These are phyloP conservation scores for Coemansia sp. DNA, from an alignment of 192 early-diverging fungal species.

Conservation along the genomic window DNA sequence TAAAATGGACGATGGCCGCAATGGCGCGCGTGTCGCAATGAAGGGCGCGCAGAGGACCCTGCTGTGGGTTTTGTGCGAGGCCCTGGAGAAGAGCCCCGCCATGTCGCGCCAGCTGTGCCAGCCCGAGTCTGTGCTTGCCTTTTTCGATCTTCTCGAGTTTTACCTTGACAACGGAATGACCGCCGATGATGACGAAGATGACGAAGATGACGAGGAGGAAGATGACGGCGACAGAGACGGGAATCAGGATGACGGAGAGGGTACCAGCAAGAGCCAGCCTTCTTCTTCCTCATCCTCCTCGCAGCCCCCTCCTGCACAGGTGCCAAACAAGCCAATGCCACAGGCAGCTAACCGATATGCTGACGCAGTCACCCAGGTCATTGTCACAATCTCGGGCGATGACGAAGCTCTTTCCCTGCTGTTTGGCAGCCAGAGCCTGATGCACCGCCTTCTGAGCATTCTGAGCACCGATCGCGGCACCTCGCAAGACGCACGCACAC, in stretches of 20 bases:
- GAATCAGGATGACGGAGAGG: not conserved
- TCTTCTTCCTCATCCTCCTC: not conserved
- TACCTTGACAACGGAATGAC: not conserved
- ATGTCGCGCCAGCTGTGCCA: constrained; percentile 31
- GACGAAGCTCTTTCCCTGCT: constrained; percentile 28
- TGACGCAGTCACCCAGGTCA: constrained; percentile 36
- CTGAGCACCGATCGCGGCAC: constrained; percentile 9
- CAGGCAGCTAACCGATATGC: constrained; percentile 17
- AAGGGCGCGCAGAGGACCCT: constrained; percentile 29
- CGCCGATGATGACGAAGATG: not conserved
- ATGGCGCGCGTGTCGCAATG: constrained; percentile 2
- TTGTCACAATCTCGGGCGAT: constrained; percentile 40
- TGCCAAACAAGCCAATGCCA: constrained; percentile 25
- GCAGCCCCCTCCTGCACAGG: constrained; percentile 1
- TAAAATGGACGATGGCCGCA: not conserved
- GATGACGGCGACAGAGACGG: no score
- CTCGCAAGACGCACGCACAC: not conserved
- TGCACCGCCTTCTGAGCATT: constrained; percentile 12
- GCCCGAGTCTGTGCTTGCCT: constrained; percentile 15
- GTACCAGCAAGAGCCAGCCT: not conserved
- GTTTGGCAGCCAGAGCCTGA: constrained; percentile 19
- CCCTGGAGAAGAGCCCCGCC: constrained; percentile 24
- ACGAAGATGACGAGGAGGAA: not conserved
- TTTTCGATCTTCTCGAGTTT: constrained; percentile 32
- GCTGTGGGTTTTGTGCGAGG: constrained; percentile 39